Conservation (phyloP, 2,329 filamentous ascomycete genomes). For the Fusarium nisikadoi region DNA sequence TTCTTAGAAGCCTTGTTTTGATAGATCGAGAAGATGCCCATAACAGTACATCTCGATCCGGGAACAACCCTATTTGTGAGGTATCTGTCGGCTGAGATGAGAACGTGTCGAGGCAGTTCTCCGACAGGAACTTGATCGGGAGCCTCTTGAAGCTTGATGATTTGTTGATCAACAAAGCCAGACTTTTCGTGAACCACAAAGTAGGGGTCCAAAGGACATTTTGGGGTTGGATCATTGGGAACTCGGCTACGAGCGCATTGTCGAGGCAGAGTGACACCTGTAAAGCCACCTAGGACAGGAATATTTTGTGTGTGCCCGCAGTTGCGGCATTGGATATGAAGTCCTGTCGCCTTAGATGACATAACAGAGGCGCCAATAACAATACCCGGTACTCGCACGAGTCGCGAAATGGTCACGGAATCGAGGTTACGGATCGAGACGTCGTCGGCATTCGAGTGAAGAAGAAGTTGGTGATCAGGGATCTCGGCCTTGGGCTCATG, state of each 20-base stretch:
- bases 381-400: slow-evolving; percentile 97
- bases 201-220: slow-evolving; percentile 94
- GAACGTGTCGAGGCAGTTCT: slow-evolving; percentile 92
- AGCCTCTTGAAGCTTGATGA: slow-evolving; percentile 97
- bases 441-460: slow-evolving; percentile 90
- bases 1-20: slow-evolving; percentile 89
- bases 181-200: slow-evolving; percentile 95
- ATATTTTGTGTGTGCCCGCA: slow-evolving; percentile 80
- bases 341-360: slow-evolving; percentile 90
- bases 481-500: slow-evolving; percentile 73
- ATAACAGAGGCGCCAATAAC: slow-evolving; percentile 97
- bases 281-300: slow-evolving; percentile 84
- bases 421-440: slow-evolving; percentile 95
- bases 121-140: slow-evolving; percentile 97
- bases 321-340: slow-evolving; percentile 88
- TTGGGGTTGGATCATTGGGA: slow-evolving; percentile 73
- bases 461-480: slow-evolving; percentile 91
- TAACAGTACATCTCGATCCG: slow-evolving; percentile 92
- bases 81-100: slow-evolving; percentile 96
- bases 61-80: slow-evolving; percentile 95
- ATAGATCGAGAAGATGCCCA: slow-evolving; percentile 98
- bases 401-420: slow-evolving; percentile 88
- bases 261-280: slow-evolving; percentile 85
- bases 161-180: slow-evolving; percentile 95
- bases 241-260: slow-evolving; percentile 74